Base-by-base conservation (phyloP, 257 asterid species). In the Solanum etuberosum region DNA sequence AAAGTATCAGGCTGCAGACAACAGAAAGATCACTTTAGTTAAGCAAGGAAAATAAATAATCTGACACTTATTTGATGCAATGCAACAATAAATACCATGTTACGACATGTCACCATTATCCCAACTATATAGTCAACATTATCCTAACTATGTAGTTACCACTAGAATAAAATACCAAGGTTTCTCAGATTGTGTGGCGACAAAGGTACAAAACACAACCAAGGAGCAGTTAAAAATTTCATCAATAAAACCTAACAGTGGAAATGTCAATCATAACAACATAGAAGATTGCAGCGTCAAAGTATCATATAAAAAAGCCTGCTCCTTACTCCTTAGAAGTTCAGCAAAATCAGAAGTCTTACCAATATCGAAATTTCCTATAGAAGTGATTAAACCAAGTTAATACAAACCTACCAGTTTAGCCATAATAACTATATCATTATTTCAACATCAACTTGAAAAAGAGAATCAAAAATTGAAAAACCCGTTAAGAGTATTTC, bases 1-100 rank as follows among this genome's bases (percentile, higher is more conserved):
- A 97, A 97, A 87, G 89, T 35, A 85, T 93, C 95, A 88, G 98
- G 95, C 99, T 97, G 93, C 90, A 76, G 84, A 13, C 91, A 92
- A 86, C 89, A 86, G 81, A 42, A 90, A 91, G 68, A 46, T 71
- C 87, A 86, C 84, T 57, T 87, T 83, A 88, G 90, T 78, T 67
- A 38, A 18, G 54, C 20, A 85, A 74, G 83, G 67, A 71, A 57
- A 32, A 38, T 6, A 73, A 54, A 68, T n/a, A 72, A 74, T 37
- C 81, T 83, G 83, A 21, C 43, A 43, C 42, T 67, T 23, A 72
- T 86, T 57, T 72, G 42, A 86, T 86, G 65, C 70, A 85, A 35
- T 32, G 72, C 84, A 71, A 72, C 43, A 74, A 86, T 3, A 14
- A 71, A 38, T 86, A 81, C 67, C 85, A 81, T 4, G 42, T 46